Percentiles rank a stretch among this genome's conserved stretches.
Evolutionary conservation across 768 basidiomycete species (phyloP).

Genomic region (Agaricus subrufescens): DNA sequence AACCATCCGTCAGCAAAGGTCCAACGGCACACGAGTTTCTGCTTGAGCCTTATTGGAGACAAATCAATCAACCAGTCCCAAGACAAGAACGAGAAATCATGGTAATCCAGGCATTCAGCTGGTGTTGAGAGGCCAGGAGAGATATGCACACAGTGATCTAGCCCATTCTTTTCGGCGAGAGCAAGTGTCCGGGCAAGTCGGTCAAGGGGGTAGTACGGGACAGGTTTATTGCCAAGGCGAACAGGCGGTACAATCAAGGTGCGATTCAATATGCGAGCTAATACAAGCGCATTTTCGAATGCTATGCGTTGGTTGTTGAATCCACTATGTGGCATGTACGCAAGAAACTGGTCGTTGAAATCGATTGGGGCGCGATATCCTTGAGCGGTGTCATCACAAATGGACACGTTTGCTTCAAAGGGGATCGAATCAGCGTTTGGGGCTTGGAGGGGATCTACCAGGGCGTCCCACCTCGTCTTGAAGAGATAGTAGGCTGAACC

Average conservation of each 20-base stretch:
- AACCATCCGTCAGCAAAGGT: conserved; percentile 48
- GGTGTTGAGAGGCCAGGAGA: conserved; percentile 30
- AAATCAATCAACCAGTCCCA: conserved; percentile 73
- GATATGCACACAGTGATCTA: conserved; percentile 44
- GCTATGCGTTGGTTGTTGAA: conserved; percentile 87
- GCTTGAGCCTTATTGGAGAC: conserved; percentile 27
- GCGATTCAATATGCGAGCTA: conserved; percentile 65
- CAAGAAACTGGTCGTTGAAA: conserved; percentile 43
- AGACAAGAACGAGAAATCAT: conserved; percentile 55
- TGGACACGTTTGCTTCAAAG: conserved; percentile 19
- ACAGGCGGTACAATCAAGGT: conserved; percentile 78
- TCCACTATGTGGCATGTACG: conserved; percentile 80
- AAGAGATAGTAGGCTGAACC: conserved; percentile 60
- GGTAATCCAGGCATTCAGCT: conserved; percentile 58
- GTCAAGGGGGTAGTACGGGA: conserved; percentile 55
- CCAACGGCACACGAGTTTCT: conserved; percentile 43
- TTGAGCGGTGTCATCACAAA: conserved; percentile 13
- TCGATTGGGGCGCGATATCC: conserved; percentile 9
- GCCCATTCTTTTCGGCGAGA: conserved; percentile 47
- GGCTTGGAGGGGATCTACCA: conserved; percentile 10
- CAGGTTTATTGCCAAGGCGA: conserved; percentile 55
- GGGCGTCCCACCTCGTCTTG: conserved; percentile 51
- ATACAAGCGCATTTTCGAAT: conserved; percentile 78
- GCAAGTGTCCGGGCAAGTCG: conserved; percentile 40
- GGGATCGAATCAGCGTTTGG: conserved; percentile 25